Conservation (phyloP, 805 yeast genomes). For the Sporopachydermia quercuum region DNA sequence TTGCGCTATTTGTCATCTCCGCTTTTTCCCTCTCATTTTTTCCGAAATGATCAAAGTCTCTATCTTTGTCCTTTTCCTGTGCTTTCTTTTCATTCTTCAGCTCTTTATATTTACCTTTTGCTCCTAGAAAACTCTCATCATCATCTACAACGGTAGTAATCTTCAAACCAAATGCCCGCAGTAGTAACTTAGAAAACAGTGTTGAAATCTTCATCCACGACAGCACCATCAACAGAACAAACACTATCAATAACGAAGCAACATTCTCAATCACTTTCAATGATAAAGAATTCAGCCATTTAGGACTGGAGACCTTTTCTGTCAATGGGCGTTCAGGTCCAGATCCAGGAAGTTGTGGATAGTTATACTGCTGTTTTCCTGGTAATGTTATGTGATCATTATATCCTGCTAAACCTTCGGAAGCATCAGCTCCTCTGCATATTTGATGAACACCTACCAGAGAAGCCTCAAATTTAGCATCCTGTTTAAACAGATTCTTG, state of each 20-base stretch:
- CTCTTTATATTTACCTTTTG: constrained; percentile 26
- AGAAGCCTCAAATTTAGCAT: constrained; percentile 25
- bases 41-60: no score
- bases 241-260: constrained; percentile 20
- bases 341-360: background rate
- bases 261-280: constrained; percentile 25
- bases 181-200: no score
- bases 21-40: no score
- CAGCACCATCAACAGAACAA: constrained; percentile 8
- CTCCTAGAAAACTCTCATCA: no score
- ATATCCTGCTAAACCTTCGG: no score
- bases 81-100: constrained; percentile 22
- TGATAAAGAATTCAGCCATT: constrained; percentile 17
- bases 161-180: no score
- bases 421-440: background rate
- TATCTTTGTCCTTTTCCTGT: no score
- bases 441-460: constrained; percentile 35
- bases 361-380: background rate
- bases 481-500: no score
- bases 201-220: constrained; percentile 14
- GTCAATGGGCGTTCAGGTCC: background rate
- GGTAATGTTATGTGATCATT: no score
- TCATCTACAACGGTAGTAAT: no score
- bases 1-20: no score
- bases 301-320: constrained; percentile 3